Evolutionary conservation across 257 asterid species (phyloP).

Genomic region (Primulina huaijiensis): DNA sequence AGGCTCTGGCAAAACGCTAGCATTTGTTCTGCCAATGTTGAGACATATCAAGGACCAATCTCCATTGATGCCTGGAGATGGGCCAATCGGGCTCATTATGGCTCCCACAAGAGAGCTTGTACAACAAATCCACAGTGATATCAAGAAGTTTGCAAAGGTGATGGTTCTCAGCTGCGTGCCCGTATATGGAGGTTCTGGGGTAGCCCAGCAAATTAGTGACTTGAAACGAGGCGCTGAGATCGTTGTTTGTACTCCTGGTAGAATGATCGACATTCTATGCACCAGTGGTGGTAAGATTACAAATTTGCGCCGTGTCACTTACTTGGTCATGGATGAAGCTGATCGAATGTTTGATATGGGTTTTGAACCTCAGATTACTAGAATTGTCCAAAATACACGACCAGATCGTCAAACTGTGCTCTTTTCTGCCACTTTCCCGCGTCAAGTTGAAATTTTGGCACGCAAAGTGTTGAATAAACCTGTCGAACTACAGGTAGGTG

Average conservation of each 20-base stretch:
- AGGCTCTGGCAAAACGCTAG: slow-evolving; percentile 89
- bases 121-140: slow-evolving; percentile 80
- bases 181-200: slow-evolving; percentile 91
- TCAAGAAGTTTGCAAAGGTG: slow-evolving; percentile 69
- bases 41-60: slow-evolving; percentile 93
- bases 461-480: slow-evolving; percentile 86
- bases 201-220: slow-evolving; percentile 89
- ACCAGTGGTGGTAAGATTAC: slow-evolving; percentile 89
- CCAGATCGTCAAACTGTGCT: slow-evolving; percentile 92
- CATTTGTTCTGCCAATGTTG: slow-evolving; percentile 90
- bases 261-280: slow-evolving; percentile 90
- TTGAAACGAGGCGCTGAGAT: slow-evolving; percentile 89
- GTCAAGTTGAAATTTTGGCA: slow-evolving; percentile 84
- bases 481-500: slow-evolving; percentile 85
- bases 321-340: slow-evolving; percentile 94
- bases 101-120: slow-evolving; percentile 96
- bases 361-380: slow-evolving; percentile 89
- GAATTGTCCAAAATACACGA: slow-evolving; percentile 79
- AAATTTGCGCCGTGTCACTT: slow-evolving; percentile 83
- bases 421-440: slow-evolving; percentile 92
- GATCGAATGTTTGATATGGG: slow-evolving; percentile 98
- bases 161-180: slow-evolving; percentile 81
- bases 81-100: slow-evolving; percentile 88
- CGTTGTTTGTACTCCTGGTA: slow-evolving; percentile 92
- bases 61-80: slow-evolving; percentile 75